These are phyloP conservation scores for Penicillium bialowiezense DNA, from an alignment of 495 filamentous ascomycete genomes.

Conservation along the genomic window DNA sequence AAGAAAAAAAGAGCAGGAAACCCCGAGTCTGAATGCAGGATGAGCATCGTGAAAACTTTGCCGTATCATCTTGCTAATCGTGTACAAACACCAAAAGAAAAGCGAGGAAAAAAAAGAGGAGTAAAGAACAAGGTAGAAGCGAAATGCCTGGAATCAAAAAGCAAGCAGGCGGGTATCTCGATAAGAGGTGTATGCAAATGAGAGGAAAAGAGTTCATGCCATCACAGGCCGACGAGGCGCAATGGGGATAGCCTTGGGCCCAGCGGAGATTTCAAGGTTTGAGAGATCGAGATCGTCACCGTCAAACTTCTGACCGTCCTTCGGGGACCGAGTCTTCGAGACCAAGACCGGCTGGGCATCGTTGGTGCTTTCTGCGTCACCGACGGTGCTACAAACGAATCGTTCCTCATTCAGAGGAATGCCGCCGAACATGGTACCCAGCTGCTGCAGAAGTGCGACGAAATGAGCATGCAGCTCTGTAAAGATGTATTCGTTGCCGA, in stretches of 20 bases:
- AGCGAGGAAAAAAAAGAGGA: slow-evolving; percentile 1
- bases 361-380: slow-evolving; percentile 25
- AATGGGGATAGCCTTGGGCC: slow-evolving; percentile 45
- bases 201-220: slow-evolving; percentile 24
- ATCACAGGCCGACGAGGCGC: slow-evolving; percentile 38
- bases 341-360: slow-evolving; percentile 24
- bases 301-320: slow-evolving; percentile 26
- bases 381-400: slow-evolving; percentile 42
- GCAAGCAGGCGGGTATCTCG: slow-evolving; percentile 22
- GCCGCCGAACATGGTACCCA: slow-evolving; percentile 53
- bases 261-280: slow-evolving; percentile 36
- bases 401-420: slow-evolving; percentile 43
- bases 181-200: slow-evolving; percentile 14
- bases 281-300: slow-evolving; percentile 36
- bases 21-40: slow-evolving; percentile 5
- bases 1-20: slow-evolving; percentile 4
- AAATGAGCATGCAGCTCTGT: slow-evolving; percentile 81
- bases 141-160: slow-evolving; percentile 12
- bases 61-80: neutral
- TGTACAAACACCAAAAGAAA: slow-evolving; percentile 1
- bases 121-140: slow-evolving; percentile 11
- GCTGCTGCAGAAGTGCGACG: slow-evolving; percentile 66
- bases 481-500: slow-evolving; percentile 84
- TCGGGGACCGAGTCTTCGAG: slow-evolving; percentile 15
- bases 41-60: neutral